A percentile compares a stretch with the other conserved stretches of the same genome.
Evolutionary conservation across 163 green algal species (phyloP).

Genomic region (Trebouxiophyceae sp.): DNA sequence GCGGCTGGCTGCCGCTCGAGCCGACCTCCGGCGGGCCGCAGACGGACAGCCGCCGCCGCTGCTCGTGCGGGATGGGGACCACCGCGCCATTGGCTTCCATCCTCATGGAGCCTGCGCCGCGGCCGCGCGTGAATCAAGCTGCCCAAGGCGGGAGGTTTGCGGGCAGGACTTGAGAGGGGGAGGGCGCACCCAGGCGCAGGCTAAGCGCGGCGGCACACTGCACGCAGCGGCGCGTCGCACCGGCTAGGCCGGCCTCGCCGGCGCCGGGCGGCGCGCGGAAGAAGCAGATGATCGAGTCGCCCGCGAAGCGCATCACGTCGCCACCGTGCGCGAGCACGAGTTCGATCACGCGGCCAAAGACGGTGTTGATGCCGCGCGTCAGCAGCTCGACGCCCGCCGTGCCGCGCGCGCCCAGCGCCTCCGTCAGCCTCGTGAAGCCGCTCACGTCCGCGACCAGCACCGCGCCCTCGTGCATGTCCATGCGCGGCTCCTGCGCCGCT

Average conservation of each 20-base stretch:
- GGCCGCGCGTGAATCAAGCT: too few species aligned
- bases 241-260: constrained; percentile 39
- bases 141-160: too few species aligned
- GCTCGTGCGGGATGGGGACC: too few species aligned
- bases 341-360: constrained; percentile 72
- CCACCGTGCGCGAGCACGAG: constrained; percentile 60
- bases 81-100: too few species aligned
- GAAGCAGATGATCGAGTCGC: constrained; percentile 75
- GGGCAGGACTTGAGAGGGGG: too few species aligned
- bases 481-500: constrained; percentile 24
- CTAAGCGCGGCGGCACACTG: constrained; percentile 32
- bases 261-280: constrained; percentile 50
- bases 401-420: constrained; percentile 46
- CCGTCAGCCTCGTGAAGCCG: constrained; percentile 81
- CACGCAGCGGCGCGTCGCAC: constrained; percentile 38
- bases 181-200: not conserved
- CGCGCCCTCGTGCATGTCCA: constrained; percentile 40
- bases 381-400: constrained; percentile 70
- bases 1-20: too few species aligned
- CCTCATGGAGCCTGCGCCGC: too few species aligned
- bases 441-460: constrained; percentile 81
- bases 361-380: constrained; percentile 81
- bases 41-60: too few species aligned
- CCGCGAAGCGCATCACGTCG: constrained; percentile 84
- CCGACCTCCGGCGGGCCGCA: too few species aligned